Conservation (phyloP, 1,284 basidiomycete species). For the Ustilago trichophora region DNA sequence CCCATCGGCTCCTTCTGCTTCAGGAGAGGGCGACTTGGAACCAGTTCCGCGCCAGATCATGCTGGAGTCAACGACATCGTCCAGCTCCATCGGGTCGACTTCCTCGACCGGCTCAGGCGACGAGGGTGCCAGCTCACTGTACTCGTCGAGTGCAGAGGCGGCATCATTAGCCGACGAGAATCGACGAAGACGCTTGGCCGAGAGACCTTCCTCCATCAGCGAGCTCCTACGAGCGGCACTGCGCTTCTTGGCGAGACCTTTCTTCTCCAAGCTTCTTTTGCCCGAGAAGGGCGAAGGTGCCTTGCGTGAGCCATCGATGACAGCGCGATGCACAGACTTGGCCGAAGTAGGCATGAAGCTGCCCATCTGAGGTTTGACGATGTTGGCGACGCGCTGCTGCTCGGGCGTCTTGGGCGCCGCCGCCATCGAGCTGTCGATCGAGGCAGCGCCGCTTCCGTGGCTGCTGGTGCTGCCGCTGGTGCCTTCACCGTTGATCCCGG, state of each 20-base stretch:
- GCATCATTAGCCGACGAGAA: constrained; percentile 46
- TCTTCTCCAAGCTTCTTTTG: constrained; percentile 48
- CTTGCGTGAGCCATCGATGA: constrained; percentile 62
- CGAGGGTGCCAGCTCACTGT: constrained; percentile 50
- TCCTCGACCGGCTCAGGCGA: constrained; percentile 47
- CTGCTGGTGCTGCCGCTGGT: constrained; percentile 10
- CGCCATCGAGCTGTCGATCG: constrained; percentile 13
- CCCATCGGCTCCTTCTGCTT: constrained; percentile 10
- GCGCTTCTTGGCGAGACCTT: constrained; percentile 53
- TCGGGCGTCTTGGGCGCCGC: constrained; percentile 40
- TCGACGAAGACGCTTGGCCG: constrained; percentile 51
- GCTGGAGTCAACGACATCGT: constrained; percentile 61
- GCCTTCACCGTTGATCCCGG: background rate
- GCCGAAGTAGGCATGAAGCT: constrained; percentile 59
- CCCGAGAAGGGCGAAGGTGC: constrained; percentile 63
- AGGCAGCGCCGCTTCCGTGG: constrained; percentile 9
- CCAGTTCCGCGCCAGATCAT: constrained; percentile 53
- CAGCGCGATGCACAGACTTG: constrained; percentile 63
- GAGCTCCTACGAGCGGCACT: constrained; percentile 33
- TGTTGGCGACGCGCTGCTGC: constrained; percentile 26
- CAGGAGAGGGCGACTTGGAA: constrained; percentile 47
- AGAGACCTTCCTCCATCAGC: constrained; percentile 36
- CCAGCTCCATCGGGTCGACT: constrained; percentile 59
- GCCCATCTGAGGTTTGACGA: constrained; percentile 58
- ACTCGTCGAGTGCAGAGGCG: constrained; percentile 38